Evolutionary conservation across 805 yeast genomes (phyloP), one percentile per base, ranked within the genome.

Genomic region (Lipomyces mesembrius): DNA sequence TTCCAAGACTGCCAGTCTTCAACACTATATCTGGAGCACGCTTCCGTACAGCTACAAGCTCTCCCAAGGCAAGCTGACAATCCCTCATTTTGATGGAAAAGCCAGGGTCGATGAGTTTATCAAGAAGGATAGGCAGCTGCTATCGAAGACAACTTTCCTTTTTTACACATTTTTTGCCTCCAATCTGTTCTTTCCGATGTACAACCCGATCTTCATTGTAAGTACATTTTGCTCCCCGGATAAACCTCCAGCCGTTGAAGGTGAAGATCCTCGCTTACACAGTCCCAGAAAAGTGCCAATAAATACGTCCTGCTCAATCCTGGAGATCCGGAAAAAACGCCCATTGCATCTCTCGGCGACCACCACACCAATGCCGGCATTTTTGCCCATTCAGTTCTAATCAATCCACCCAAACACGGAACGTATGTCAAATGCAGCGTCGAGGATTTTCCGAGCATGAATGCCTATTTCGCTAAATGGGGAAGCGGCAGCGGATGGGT

Each of bases 51-150:
- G 17, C 35, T 1, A 14, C 8, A 39, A 57, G 35, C 17, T 57
- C n/a, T 27, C 60, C 22, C 54, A 35, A 7, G 35, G n/a, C 22
- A 27, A 27, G 29, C 14, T 25, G 17, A 12, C 29, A 17, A 8
- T 57, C 60, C 25, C n/a, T 14, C 56, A 34, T 34, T 57, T 57
- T 8, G 60, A 57, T 35, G 20, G 56, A 8, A 57, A 57, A 8
- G 60, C 60, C 17, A 34, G 17, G 14, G 60, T 57, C 61, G 60
- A 57, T 25, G 60, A 57, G 35, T 57, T 27, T 3, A 57, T 57
- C 49, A 43, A 43, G 49, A 1, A 43, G 8, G 20, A 43, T 43
- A 43, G 6, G n/a, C 49, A 43, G 20, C 49, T 43, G 17, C 49
- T 43, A 2, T 14, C n/a, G 49, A 43, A 43, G 49, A 43, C 49